Conservation (phyloP, 2,329 filamentous ascomycete genomes). For the Diaporthe sp. region DNA sequence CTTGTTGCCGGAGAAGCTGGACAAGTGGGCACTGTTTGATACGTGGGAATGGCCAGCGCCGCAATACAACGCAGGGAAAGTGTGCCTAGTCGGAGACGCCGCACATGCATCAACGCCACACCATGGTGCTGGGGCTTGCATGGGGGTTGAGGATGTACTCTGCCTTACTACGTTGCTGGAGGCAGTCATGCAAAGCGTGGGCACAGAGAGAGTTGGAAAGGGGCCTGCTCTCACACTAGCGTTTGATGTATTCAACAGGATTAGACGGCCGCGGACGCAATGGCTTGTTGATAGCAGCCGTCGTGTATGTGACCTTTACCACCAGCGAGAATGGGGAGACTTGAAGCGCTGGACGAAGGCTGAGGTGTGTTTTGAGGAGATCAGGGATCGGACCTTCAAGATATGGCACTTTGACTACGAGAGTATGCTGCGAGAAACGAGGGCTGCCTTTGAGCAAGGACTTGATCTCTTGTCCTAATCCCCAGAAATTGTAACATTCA, state of each 20-base stretch:
- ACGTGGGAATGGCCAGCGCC: constrained; percentile 57
- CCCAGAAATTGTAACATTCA: no score
- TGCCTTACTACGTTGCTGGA: constrained; percentile 42
- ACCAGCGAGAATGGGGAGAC: constrained; percentile 51
- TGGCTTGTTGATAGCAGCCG: constrained; percentile 57
- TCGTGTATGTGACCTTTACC: constrained; percentile 54
- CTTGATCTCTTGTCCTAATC: background rate
- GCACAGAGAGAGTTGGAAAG: background rate
- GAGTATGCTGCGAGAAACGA: constrained; percentile 46
- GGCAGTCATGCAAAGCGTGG: background rate
- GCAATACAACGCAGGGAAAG: constrained; percentile 57
- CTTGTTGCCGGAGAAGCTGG: background rate
- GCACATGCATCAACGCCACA: constrained; percentile 69
- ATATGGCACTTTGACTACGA: constrained; percentile 56
- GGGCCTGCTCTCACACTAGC: constrained; percentile 44
- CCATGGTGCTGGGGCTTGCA: constrained; percentile 68
- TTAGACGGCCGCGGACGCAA: constrained; percentile 57
- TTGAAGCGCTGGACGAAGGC: constrained; percentile 49
- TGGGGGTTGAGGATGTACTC: constrained; percentile 65
- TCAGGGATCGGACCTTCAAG: constrained; percentile 50
- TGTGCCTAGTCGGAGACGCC: constrained; percentile 68
- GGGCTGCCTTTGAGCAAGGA: background rate
- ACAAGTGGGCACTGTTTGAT: constrained; percentile 31
- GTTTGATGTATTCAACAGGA: constrained; percentile 54
- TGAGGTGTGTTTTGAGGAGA: constrained; percentile 53